Base-by-base conservation (phyloP, 2,329 filamentous ascomycete species). In the Penicillium sp. region DNA sequence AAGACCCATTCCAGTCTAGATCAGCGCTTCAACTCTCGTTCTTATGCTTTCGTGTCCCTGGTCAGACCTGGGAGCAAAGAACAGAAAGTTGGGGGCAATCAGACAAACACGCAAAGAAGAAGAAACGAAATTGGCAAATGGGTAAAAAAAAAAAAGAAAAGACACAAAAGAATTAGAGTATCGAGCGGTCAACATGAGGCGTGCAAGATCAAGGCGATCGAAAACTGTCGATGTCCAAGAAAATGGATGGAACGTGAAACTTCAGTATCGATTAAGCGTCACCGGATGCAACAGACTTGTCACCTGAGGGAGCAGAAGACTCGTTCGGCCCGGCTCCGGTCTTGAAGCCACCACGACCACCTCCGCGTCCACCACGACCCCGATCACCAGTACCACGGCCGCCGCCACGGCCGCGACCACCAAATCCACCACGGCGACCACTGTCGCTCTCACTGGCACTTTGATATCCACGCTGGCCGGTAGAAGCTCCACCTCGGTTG, bases 371-470 rank as follows among this genome's bases (percentile, higher is more conserved):
- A 14, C 84, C 84, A 43, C 84, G 75, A 47, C 80, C 80, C 59
- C 79, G 76, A 55, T 82, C 80, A 58, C 79, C 76, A 58, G 81
- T 64, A 41, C 68, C 58, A 26, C 67, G 66, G 57, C 79, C 76
- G 58, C 79, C 77, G 58, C 79, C 77, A 58, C 82, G 78, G 57
- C 82, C 79, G 53, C 83, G 76, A 51, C 78, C 77, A 53, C 80
- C 87, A 68, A 86, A 88, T 51, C 76, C 76, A 60, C 82, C 77
- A 64, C 82, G 79, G 50, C 84, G 81, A 56, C 90, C 87, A 60
- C 81, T 79, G 67, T 91, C 89, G 63, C 87, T 89, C 68, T 88
- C 86, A 56, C 87, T 92, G 55, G 90, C 90, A 68, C 91, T 95
- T 64, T 90, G 87, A 77, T 96, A 96, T 56, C 90, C 91, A 63